phyloP scores from a whole-genome alignment of 768 basidiomycete genomes.

The Xanthoconium purpureum region DNA sequence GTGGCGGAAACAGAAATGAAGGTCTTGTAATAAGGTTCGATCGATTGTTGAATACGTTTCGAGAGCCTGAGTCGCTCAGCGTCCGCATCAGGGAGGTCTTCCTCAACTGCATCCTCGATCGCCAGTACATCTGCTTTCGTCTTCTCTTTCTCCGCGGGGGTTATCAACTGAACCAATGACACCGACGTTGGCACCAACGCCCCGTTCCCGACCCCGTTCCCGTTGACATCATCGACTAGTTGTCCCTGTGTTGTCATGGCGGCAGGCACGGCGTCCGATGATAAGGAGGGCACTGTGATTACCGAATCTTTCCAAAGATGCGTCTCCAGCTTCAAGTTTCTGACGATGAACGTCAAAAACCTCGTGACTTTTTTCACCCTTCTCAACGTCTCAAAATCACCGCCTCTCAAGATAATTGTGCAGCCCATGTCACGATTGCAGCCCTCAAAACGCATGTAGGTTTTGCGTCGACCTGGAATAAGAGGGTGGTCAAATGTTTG shows the following conservation, averaged over 20 bases:
- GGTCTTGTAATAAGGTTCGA: conserved; percentile 81
- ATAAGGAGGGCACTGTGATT: conserved; percentile 67
- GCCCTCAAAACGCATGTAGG: conserved; percentile 97
- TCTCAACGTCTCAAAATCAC: conserved; percentile 71
- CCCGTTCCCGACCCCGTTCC: conserved; percentile 15
- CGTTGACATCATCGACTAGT: conserved; percentile 22
- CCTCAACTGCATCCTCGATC: conserved; percentile 35
- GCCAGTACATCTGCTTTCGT: conserved; percentile 4
- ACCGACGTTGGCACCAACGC: conserved; percentile 20
- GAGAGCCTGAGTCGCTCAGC: conserved; percentile 68
- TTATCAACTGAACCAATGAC: conserved; percentile 24
- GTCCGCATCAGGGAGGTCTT: conserved; percentile 65
- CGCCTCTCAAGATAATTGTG: conserved; percentile 89
- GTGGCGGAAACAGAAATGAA: conserved; percentile 95
- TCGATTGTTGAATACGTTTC: conserved; percentile 71
- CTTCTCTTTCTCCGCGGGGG: conserved; percentile 17
- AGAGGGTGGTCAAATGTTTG: conserved; percentile 94
- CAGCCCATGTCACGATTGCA: conserved; percentile 92
- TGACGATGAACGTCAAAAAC: conserved; percentile 88
- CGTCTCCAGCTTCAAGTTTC: conserved; percentile 91
- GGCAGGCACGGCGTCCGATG: conserved; percentile 59
- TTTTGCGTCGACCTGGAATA: conserved; percentile 93
- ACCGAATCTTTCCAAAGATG: conserved; percentile 91
- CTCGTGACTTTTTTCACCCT: conserved; percentile 90
- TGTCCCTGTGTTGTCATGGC: conserved; percentile 27